These are phyloP conservation scores for Plasmodium falciparum DNA, from an alignment of 169 alveolate species.

Conservation along the genomic window DNA sequence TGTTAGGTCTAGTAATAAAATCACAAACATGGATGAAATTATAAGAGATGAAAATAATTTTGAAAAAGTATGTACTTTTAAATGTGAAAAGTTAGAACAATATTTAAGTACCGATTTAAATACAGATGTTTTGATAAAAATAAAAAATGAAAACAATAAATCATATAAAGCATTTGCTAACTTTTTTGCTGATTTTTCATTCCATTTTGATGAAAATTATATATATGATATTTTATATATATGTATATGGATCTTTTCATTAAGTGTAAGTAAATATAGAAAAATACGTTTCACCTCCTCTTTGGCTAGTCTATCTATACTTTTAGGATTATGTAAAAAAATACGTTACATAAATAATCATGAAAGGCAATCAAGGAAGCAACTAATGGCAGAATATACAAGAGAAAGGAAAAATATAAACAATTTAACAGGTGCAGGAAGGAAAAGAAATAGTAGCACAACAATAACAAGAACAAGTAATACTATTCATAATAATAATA, in stretches of 20 bases:
- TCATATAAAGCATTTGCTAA: slow-evolving; percentile 61
- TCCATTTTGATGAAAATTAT: slow-evolving; percentile 73
- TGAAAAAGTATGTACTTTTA: slow-evolving; percentile 73
- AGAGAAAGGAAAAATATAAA: slow-evolving; percentile 50
- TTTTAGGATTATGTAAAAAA: slow-evolving; percentile 73
- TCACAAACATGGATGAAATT: slow-evolving; percentile 62
- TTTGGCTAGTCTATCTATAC: slow-evolving; percentile 58
- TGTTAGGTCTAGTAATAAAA: slow-evolving; percentile 44
- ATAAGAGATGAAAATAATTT: slow-evolving; percentile 61
- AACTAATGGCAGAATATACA: slow-evolving; percentile 52
- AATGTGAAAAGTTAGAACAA: slow-evolving; percentile 76
- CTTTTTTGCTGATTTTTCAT: slow-evolving; percentile 69
- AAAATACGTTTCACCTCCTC: slow-evolving; percentile 72
- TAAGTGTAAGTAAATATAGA: slow-evolving; percentile 73
- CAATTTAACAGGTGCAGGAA: neutral
- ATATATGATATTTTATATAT: slow-evolving; percentile 67
- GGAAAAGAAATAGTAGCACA: slow-evolving; percentile 5
- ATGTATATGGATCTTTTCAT: slow-evolving; percentile 72
- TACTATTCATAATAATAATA: neutral
- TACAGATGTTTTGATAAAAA: slow-evolving; percentile 67
- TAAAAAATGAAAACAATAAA: slow-evolving; percentile 67
- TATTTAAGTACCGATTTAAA: slow-evolving; percentile 39
- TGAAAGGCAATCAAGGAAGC: slow-evolving; percentile 69
- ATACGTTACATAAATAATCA: slow-evolving; percentile 67
- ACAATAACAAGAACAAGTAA: neutral